phyloP scores from a whole-genome alignment of 148 eudicot species.

The Beta vulgaris region DNA sequence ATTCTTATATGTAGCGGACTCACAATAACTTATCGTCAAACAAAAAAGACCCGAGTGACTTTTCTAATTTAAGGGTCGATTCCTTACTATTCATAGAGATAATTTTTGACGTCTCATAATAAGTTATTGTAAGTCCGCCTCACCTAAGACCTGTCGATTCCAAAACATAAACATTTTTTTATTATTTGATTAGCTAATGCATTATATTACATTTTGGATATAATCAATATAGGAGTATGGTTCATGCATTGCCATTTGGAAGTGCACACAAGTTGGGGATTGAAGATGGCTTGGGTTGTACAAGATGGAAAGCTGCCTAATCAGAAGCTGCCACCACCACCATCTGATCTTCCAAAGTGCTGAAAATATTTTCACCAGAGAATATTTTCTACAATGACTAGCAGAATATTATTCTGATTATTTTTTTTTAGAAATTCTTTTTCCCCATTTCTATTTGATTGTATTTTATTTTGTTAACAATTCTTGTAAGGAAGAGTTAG shows the following conservation, averaged over 20 bases:
- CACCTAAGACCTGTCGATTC: too few species aligned
- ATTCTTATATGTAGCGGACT: too few species aligned
- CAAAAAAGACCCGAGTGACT: too few species aligned
- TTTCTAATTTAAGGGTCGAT: too few species aligned
- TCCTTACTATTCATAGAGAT: too few species aligned
- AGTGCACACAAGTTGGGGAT: slow-evolving; percentile 73
- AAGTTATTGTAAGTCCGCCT: too few species aligned
- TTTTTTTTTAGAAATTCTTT: neutral
- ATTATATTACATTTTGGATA: neutral
- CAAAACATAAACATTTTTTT: too few species aligned
- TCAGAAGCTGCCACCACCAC: slow-evolving; percentile 62
- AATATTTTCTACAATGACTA: neutral
- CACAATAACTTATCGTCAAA: too few species aligned
- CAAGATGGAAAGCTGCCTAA: slow-evolving; percentile 48
- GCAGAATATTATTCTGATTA: neutral
- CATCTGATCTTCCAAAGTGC: slow-evolving; percentile 69
- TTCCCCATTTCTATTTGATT: too few species aligned
- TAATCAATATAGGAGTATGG: slow-evolving; percentile 48
- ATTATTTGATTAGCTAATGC: too few species aligned
- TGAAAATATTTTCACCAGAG: slow-evolving; percentile 13
- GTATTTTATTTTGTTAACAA: neutral
- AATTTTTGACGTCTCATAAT: too few species aligned
- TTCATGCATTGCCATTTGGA: slow-evolving; percentile 75
- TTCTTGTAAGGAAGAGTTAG: too few species aligned
- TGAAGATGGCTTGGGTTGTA: slow-evolving; percentile 78